Evolutionary conservation across 2,329 filamentous ascomycete genomes (phyloP), one percentile per base, ranked within the genome.

Genomic region (Monilinia polystroma): DNA sequence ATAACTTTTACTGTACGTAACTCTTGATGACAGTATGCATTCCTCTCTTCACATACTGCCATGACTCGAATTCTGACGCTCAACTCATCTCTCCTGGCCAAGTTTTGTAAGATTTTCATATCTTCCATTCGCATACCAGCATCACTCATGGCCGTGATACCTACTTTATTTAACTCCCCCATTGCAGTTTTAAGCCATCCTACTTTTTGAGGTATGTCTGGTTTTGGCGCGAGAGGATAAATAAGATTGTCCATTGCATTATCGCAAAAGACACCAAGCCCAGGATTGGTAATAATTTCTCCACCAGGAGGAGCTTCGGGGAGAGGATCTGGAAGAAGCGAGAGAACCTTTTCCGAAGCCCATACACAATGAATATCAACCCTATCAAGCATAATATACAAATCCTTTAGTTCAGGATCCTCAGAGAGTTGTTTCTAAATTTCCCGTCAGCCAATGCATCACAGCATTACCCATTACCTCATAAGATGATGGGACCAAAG

Each of bases 351-450:
- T 35, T 85, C 79, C 0, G 88, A 90, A 3, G 90, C 87, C 85
- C 87, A 90, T 38, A 86, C 82, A 75, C 89, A 91, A 75, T 91
- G 89, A 4, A 87, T 85, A 71, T 91, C 89, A 10, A 90, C 84
- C 18, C 89, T 83, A 72, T 90, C 87, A 3, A 91, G 81, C 86
- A 90, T 89, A 67, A 90, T 83, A 74, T 86, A 90, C 47, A 85
- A 77, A 45, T 83, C 82, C 53, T 77, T 79, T 54, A 91, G 81
- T 1, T 76, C 72, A 32, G 81, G 76, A 55, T 86, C 83, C 51
- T 81, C 77, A 14, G 83, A 81, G 0, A 91, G 78, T 67, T 89
- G 84, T 63, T 79, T 79, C 74, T 76, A 62, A 53, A 29, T 18
- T 6, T 12, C 5, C 8, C 41, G 26, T 66, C 3, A 66, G 64